These are phyloP conservation scores for Scorias spongiosa DNA, from an alignment of 2,329 filamentous ascomycete genomes.

Conservation along the genomic window DNA sequence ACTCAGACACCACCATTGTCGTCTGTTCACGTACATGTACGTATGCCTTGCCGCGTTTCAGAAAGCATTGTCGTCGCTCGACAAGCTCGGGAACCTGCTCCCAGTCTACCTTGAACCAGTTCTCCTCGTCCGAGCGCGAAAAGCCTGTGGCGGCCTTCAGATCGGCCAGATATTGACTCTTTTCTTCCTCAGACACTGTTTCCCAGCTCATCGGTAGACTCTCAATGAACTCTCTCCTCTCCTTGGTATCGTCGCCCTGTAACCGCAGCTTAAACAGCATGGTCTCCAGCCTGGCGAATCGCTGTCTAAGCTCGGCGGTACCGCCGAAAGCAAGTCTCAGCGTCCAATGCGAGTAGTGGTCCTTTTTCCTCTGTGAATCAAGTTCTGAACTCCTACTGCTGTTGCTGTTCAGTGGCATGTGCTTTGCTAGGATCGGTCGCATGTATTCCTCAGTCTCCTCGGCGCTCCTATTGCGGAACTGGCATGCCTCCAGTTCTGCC, in stretches of 20 bases:
- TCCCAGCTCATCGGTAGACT: slow-evolving; percentile 74
- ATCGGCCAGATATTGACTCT: slow-evolving; percentile 46
- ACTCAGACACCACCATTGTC: slow-evolving; percentile 81
- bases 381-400: slow-evolving; percentile 45
- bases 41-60: slow-evolving; percentile 74
- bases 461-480: slow-evolving; percentile 79
- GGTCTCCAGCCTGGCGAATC: slow-evolving; percentile 76
- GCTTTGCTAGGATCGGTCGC: slow-evolving; percentile 73
- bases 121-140: slow-evolving; percentile 53
- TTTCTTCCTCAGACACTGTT: slow-evolving; percentile 64
- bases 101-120: slow-evolving; percentile 96
- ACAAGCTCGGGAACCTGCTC: slow-evolving; percentile 81
- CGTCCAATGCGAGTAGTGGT: slow-evolving; percentile 97
- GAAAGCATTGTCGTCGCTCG: slow-evolving; percentile 59
- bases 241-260: slow-evolving; percentile 56
- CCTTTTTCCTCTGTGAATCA: slow-evolving; percentile 67
- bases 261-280: slow-evolving; percentile 78
- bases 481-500: slow-evolving; percentile 81
- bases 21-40: slow-evolving; percentile 77
- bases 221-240: slow-evolving; percentile 62
- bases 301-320: slow-evolving; percentile 75
- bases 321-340: slow-evolving; percentile 81
- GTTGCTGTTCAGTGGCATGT: slow-evolving; percentile 65
- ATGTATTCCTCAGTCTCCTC: slow-evolving; percentile 73
- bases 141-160: slow-evolving; percentile 43